phyloP scores from a whole-genome alignment of 1,284 basidiomycete genomes.

The Heimioporus retisporus region DNA sequence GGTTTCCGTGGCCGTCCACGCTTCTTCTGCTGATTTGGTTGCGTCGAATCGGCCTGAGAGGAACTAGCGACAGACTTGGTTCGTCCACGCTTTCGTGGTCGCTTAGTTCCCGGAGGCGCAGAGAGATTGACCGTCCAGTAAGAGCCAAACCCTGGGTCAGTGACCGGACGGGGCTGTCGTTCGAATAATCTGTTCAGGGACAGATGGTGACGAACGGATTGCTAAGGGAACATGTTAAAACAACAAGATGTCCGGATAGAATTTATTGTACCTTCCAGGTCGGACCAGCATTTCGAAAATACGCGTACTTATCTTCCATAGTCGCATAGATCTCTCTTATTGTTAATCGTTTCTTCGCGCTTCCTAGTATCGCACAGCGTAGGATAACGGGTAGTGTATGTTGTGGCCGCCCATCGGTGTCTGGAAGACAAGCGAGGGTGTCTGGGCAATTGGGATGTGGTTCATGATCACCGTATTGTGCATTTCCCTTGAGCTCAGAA shows the following conservation, averaged over 20 bases:
- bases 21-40: slow-evolving; percentile 45
- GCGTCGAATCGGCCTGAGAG: slow-evolving; percentile 28
- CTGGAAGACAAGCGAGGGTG: slow-evolving; percentile 77
- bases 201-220: slow-evolving; percentile 86
- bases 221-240: slow-evolving; percentile 53
- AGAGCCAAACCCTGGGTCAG: slow-evolving; percentile 85
- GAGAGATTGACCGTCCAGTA: slow-evolving; percentile 87
- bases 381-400: slow-evolving; percentile 85
- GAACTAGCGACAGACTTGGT: slow-evolving; percentile 53
- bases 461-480: slow-evolving; percentile 55
- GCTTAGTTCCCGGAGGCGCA: slow-evolving; percentile 84
- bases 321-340: slow-evolving; percentile 86
- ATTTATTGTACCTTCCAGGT: slow-evolving; percentile 76
- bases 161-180: slow-evolving; percentile 79
- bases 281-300: slow-evolving; percentile 79
- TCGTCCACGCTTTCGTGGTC: slow-evolving; percentile 82
- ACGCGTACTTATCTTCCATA: slow-evolving; percentile 85
- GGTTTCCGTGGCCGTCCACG: slow-evolving; percentile 61
- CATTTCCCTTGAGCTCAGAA: slow-evolving; percentile 17
- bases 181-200: slow-evolving; percentile 84
- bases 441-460: slow-evolving; percentile 80
- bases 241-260: neutral
- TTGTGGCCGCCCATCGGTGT: slow-evolving; percentile 80
- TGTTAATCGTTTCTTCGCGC: slow-evolving; percentile 76
- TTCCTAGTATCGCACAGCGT: slow-evolving; percentile 83